These are phyloP conservation scores for Cercospora sp. DNA, from an alignment of 2,329 filamentous ascomycete species.

Conservation along the genomic window DNA sequence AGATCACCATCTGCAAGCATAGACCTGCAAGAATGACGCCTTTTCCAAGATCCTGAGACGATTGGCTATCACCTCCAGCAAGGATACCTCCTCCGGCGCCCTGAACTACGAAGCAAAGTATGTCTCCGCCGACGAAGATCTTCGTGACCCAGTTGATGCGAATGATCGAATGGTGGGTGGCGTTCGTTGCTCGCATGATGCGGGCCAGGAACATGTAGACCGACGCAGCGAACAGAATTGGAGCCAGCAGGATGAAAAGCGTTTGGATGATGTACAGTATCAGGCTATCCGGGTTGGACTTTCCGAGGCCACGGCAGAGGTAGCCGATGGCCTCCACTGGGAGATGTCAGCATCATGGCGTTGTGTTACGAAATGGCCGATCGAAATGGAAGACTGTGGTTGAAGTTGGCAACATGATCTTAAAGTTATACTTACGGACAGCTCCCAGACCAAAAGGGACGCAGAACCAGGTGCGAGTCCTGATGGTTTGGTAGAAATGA, in stretches of 20 bases:
- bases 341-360: not conserved
- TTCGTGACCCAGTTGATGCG: slow-evolving; percentile 49
- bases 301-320: not conserved
- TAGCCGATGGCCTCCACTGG: not conserved
- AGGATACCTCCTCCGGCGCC: slow-evolving; percentile 2
- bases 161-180: slow-evolving; percentile 47
- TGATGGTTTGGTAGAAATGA: slow-evolving; percentile 46
- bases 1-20: slow-evolving; percentile 53
- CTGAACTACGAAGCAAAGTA: slow-evolving; percentile 52
- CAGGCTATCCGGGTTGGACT: not conserved
- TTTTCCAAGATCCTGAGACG: slow-evolving; percentile 34
- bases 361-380: slow-evolving; percentile 43
- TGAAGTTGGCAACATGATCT: not conserved
- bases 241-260: slow-evolving; percentile 50
- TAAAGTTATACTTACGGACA: slow-evolving; percentile 50
- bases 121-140: slow-evolving; percentile 51
- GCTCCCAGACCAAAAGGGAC: slow-evolving; percentile 54
- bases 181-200: slow-evolving; percentile 46
- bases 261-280: slow-evolving; percentile 29
- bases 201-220: slow-evolving; percentile 54
- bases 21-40: slow-evolving; percentile 53
- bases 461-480: slow-evolving; percentile 52
- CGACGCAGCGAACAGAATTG: slow-evolving; percentile 52
- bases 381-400: not conserved
- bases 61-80: not conserved